phyloP scores from a whole-genome alignment of 441 rosid species.

The Mallotus japonicus region DNA sequence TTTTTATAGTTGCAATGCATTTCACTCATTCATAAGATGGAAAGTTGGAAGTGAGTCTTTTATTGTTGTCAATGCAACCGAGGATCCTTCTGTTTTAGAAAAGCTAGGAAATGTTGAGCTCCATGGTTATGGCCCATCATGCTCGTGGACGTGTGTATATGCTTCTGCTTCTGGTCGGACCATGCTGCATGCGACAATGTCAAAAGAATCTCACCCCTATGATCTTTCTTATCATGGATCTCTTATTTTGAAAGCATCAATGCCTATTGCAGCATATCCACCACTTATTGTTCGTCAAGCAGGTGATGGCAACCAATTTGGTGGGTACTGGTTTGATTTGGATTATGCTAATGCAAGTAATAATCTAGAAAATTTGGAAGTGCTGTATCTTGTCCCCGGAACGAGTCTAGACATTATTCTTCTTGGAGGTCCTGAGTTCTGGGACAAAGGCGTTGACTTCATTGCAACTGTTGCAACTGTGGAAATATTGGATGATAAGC shows the following conservation, averaged over 20 bases:
- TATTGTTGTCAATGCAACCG: slow-evolving; percentile 56
- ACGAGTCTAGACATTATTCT: slow-evolving; percentile 69
- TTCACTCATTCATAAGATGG: slow-evolving; percentile 72
- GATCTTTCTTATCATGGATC: slow-evolving; percentile 59
- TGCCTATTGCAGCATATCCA: slow-evolving; percentile 71
- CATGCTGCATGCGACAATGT: slow-evolving; percentile 69
- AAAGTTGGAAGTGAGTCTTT: slow-evolving; percentile 76
- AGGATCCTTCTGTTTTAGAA: slow-evolving; percentile 39
- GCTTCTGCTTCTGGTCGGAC: slow-evolving; percentile 77
- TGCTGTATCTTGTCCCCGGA: slow-evolving; percentile 82
- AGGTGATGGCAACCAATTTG: slow-evolving; percentile 80
- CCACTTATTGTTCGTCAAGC: slow-evolving; percentile 68
- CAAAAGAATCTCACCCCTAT: slow-evolving; percentile 55
- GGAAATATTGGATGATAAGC: slow-evolving; percentile 46
- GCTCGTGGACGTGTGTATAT: slow-evolving; percentile 72
- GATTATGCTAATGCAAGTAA: slow-evolving; percentile 42
- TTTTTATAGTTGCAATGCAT: slow-evolving; percentile 79
- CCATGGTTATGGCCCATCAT: slow-evolving; percentile 52
- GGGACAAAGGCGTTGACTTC: slow-evolving; percentile 66
- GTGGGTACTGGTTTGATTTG: slow-evolving; percentile 80
- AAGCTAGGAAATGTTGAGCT: slow-evolving; percentile 33
- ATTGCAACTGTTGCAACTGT: slow-evolving; percentile 58
- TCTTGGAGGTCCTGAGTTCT: slow-evolving; percentile 86
- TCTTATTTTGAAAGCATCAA: slow-evolving; percentile 64
- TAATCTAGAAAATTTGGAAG: slow-evolving; percentile 47